Conservation (phyloP, 495 filamentous ascomycete genomes). For the Neurospora hispaniola region DNA sequence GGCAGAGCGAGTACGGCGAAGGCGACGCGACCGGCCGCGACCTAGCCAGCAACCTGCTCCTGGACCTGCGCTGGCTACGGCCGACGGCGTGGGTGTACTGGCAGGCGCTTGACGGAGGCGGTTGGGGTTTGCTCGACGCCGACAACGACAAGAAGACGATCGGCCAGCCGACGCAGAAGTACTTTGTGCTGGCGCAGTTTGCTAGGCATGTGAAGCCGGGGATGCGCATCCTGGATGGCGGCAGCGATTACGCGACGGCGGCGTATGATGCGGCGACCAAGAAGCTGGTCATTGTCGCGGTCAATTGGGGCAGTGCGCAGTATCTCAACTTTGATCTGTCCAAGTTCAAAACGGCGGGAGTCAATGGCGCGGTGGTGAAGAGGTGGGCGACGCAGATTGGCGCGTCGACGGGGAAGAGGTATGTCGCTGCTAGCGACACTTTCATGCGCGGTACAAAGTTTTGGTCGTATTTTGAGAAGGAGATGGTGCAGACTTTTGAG, state of each 20-base stretch:
- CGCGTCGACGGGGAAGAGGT: constrained; percentile 17
- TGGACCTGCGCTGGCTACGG: constrained; percentile 27
- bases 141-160: constrained; percentile 22
- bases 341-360: constrained; percentile 15
- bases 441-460: constrained; percentile 19
- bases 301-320: constrained; percentile 26
- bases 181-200: constrained; percentile 27
- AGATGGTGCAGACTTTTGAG: constrained; percentile 23
- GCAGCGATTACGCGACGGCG: constrained; percentile 22
- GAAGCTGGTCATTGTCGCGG: constrained; percentile 27
- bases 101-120: constrained; percentile 26
- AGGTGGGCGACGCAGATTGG: constrained; percentile 27
- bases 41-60: constrained; percentile 23
- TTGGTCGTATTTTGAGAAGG: constrained; percentile 19
- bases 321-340: constrained; percentile 28
- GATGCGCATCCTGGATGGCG: constrained; percentile 26
- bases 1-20: constrained; percentile 34
- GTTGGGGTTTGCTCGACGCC: constrained; percentile 26
- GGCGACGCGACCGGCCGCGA: constrained; percentile 21
- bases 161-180: constrained; percentile 22
- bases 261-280: constrained; percentile 22
- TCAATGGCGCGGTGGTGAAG: constrained; percentile 19
- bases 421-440: constrained; percentile 19
- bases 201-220: constrained; percentile 24
- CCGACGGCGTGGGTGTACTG: constrained; percentile 34